phyloP scores from a whole-genome alignment of 257 asterid species.

The Solanum dulcamara region DNA sequence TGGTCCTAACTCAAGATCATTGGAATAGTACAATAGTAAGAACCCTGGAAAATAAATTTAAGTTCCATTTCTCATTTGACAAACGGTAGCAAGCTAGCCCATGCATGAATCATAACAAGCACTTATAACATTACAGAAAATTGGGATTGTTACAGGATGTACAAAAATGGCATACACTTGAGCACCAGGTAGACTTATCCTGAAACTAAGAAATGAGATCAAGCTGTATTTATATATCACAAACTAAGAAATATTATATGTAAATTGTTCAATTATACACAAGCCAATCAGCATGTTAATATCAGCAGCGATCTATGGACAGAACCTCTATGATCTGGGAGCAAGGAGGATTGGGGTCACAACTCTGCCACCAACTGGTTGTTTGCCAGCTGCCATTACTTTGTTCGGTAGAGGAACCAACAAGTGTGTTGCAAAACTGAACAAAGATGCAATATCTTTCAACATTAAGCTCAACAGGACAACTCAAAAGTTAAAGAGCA shows the following conservation, averaged over 20 bases:
- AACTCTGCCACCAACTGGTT: slow-evolving; percentile 64
- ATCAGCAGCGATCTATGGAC: neutral
- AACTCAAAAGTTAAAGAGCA: slow-evolving; percentile 41
- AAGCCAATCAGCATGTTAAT: neutral
- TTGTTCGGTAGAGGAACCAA: slow-evolving; percentile 56
- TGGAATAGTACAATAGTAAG: neutral
- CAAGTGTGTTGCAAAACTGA: slow-evolving; percentile 50
- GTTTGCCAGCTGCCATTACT: slow-evolving; percentile 82
- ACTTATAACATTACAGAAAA: neutral
- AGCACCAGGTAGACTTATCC: neutral
- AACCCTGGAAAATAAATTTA: neutral
- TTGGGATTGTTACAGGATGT: neutral
- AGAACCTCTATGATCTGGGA: slow-evolving; percentile 52
- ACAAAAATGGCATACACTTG: neutral
- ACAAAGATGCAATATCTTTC: slow-evolving; percentile 52
- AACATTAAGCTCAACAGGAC: slow-evolving; percentile 54
- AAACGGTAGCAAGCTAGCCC: neutral
- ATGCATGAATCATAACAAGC: neutral
- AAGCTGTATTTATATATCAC: neutral
- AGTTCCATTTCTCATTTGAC: neutral
- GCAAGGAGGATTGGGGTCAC: slow-evolving; percentile 74
- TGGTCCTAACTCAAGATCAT: neutral
- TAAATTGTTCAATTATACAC: neutral
- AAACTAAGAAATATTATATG: neutral
- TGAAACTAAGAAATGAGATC: neutral